phyloP scores from a whole-genome alignment of 441 rosid species.

The Hura crepitans region DNA sequence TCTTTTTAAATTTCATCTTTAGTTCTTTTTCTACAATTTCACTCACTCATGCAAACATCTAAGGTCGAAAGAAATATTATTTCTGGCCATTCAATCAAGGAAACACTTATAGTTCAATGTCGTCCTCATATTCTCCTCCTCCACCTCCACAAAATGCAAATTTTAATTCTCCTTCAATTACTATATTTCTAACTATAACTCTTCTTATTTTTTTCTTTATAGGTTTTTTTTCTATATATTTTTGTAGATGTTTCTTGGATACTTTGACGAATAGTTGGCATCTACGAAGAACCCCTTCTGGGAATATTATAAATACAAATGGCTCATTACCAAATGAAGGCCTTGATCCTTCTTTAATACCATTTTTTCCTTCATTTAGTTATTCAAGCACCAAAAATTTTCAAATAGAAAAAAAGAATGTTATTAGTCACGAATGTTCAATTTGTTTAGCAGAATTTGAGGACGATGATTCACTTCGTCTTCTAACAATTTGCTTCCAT shows the following conservation, averaged over 20 bases:
- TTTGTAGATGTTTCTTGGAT: constrained; percentile 54
- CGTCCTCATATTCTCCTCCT: constrained; percentile 18
- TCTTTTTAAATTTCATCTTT: background rate
- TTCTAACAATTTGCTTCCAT: constrained; percentile 66
- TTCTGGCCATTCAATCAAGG: constrained; percentile 42
- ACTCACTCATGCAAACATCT: constrained; percentile 33
- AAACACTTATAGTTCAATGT: constrained; percentile 31
- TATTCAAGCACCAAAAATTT: constrained; percentile 62
- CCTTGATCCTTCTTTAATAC: constrained; percentile 54
- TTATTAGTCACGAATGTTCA: constrained; percentile 65
- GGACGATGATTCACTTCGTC: constrained; percentile 55
- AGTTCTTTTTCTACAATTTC: background rate
- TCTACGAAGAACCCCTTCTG: constrained; percentile 34
- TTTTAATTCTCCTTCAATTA: constrained; percentile 38
- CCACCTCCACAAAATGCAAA: constrained; percentile 12
- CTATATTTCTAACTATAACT: constrained; percentile 44
- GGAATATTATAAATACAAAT: constrained; percentile 19
- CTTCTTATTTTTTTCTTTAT: constrained; percentile 56
- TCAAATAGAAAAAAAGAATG: constrained; percentile 44
- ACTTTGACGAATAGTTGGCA: constrained; percentile 39
- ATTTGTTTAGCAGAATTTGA: constrained; percentile 72
- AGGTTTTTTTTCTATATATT: constrained; percentile 53
- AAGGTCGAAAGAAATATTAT: constrained; percentile 35
- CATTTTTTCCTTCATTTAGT: constrained; percentile 55
- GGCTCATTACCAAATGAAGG: constrained; percentile 34